Conservation (phyloP, 805 yeast genomes). For the Candida yuanshanica region DNA sequence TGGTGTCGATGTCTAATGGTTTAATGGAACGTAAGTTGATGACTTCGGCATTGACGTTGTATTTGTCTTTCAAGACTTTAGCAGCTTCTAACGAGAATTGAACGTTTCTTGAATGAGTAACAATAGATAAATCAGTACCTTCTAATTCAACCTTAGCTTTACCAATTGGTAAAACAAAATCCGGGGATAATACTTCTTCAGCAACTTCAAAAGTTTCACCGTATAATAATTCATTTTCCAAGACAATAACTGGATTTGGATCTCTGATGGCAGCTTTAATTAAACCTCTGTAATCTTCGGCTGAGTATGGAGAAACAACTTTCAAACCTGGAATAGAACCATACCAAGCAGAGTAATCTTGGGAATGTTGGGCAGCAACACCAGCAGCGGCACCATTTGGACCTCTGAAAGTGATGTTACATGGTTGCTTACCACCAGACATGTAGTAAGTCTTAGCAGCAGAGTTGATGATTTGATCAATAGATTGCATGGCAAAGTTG, state of each 20-base stretch:
- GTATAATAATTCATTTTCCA: conserved; percentile 93
- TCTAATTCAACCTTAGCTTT: conserved; percentile 92
- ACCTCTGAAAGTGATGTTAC: conserved; percentile 97
- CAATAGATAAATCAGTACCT: conserved; percentile 87
- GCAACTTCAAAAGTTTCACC: conserved; percentile 87
- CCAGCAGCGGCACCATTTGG: conserved; percentile 99
- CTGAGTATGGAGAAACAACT: conserved; percentile 91
- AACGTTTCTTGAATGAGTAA: conserved; percentile 90
- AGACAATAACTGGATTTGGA: conserved; percentile 94
- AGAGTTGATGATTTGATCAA: conserved; percentile 96
- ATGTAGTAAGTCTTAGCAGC: conserved; percentile 98
- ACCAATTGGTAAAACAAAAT: conserved; percentile 89
- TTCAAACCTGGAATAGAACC: conserved; percentile 97
- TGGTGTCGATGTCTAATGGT: conserved; percentile 88
- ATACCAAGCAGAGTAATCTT: conserved; percentile 96
- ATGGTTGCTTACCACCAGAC: conserved; percentile 98
- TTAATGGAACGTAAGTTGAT: conserved; percentile 93
- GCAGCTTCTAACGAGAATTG: conserved; percentile 87
- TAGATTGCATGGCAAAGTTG: conserved; percentile 99
- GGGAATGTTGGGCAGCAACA: conserved; percentile 99
- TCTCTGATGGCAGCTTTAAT: conserved; percentile 96
- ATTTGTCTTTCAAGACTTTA: conserved; percentile 71
- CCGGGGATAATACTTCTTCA: conserved; percentile 84
- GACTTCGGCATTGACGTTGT: conserved; percentile 89
- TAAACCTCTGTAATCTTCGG: conserved; percentile 95